Percentiles rank a stretch among this genome's conserved stretches.
Conservation (phyloP, 2,329 filamentous ascomycete species). For the Hypoxylon sp. region DNA sequence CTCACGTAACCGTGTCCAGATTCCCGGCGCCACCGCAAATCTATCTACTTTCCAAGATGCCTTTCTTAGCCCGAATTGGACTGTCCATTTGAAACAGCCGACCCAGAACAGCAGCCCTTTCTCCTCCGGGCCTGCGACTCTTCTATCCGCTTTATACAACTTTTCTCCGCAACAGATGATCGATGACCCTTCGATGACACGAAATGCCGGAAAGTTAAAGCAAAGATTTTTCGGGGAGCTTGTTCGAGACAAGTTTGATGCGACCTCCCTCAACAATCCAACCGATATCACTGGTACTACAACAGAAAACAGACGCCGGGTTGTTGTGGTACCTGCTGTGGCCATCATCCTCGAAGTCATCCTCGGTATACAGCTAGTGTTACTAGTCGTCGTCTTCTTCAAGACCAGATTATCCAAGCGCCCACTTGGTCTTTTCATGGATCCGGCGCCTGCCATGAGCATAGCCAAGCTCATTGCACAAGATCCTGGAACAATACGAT, state of each 20-base stretch:
- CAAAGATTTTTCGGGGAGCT: conserved; percentile 37
- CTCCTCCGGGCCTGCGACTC: conserved; percentile 18
- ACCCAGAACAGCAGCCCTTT: background rate
- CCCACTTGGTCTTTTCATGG: conserved; percentile 31
- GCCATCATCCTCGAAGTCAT: conserved; percentile 38
- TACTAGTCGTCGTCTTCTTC: conserved; percentile 23
- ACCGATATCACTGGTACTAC: conserved; percentile 6
- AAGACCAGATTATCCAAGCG: conserved; percentile 31
- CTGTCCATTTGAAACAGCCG: conserved; percentile 21
- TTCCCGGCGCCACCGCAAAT: conserved; percentile 18
- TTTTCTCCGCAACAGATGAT: conserved; percentile 24
- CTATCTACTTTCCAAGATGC: conserved; percentile 28
- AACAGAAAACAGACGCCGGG: conserved; percentile 19
- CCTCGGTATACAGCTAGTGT: conserved; percentile 23
- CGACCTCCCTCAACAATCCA: background rate
- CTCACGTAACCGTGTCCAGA: conserved; percentile 15
- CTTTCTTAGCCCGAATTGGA: conserved; percentile 34
- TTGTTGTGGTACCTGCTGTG: conserved; percentile 33
- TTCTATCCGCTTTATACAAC: conserved; percentile 24
- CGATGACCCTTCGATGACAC: conserved; percentile 3
- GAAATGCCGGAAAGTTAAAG: conserved; percentile 23
- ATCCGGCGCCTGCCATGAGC: conserved; percentile 33
- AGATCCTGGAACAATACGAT: conserved; percentile 22
- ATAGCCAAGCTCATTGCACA: conserved; percentile 32
- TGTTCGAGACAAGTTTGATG: conserved; percentile 30